A percentile compares a stretch with the other conserved stretches of the same genome.
phyloP scores from a whole-genome alignment of 371 early-diverging fungal species.

The Saksenaea oblongispora region DNA sequence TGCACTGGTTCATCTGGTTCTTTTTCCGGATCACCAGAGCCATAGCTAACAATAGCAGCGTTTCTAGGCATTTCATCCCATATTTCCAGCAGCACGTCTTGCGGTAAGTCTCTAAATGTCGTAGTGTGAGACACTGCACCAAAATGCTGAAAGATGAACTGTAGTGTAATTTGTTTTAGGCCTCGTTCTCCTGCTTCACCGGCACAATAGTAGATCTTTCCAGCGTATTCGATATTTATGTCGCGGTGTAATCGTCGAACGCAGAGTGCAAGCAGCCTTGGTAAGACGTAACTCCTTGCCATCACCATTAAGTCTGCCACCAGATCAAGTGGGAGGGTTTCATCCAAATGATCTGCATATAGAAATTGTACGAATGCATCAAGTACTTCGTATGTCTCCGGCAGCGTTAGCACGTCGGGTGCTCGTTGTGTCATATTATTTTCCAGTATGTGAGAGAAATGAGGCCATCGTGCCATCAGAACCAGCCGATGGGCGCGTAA shows the following conservation, averaged over 20 bases:
- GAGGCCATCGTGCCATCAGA: conserved; percentile 67
- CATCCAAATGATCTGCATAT: conserved; percentile 63
- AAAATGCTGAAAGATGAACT: conserved; percentile 67
- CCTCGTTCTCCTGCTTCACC: conserved; percentile 58
- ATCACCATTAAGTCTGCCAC: conserved; percentile 66
- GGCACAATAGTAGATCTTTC: conserved; percentile 62
- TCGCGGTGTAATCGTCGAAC: conserved; percentile 49
- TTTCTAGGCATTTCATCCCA: conserved; percentile 61
- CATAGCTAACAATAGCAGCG: conserved; percentile 35
- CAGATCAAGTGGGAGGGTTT: conserved; percentile 31
- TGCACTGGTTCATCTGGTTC: conserved; percentile 15
- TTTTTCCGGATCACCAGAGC: conserved; percentile 7
- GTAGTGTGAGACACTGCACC: conserved; percentile 62
- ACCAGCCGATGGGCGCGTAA: conserved; percentile 54
- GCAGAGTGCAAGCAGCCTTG: conserved; percentile 58
- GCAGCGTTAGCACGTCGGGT: conserved; percentile 43
- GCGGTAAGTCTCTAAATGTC: conserved; percentile 56
- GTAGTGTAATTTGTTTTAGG: conserved; percentile 56
- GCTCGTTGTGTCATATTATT: conserved; percentile 58
- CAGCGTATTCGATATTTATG: conserved; percentile 57
- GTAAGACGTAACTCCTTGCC: conserved; percentile 62
- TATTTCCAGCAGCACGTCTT: conserved; percentile 59
- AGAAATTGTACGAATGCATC: conserved; percentile 58
- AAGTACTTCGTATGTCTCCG: conserved; percentile 55
- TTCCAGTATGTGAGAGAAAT: conserved; percentile 55